These are phyloP conservation scores for Fusarium domesticum DNA, from an alignment of 2,329 filamentous ascomycete genomes.

Conservation along the genomic window DNA sequence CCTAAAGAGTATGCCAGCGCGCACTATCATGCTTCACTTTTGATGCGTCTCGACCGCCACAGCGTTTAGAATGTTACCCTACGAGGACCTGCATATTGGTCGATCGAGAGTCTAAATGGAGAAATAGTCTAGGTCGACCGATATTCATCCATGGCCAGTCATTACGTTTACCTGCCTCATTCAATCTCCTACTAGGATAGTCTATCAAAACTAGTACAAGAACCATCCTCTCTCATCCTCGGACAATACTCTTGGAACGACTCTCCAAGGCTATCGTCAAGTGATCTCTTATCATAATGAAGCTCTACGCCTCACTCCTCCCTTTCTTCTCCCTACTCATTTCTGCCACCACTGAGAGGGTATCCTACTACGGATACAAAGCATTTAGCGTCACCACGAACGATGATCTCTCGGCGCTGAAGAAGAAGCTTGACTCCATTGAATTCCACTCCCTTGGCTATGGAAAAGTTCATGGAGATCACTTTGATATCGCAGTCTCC, in stretches of 20 bases:
- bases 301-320: neutral
- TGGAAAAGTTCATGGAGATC: constrained; percentile 14
- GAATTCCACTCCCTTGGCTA: constrained; percentile 20
- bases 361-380: constrained; percentile 27
- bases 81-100: neutral
- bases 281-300: constrained; percentile 2
- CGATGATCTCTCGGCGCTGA: constrained; percentile 15
- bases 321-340: neutral
- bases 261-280: neutral
- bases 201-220: neutral
- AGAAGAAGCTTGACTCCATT: constrained; percentile 20
- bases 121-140: neutral
- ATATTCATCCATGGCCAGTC: neutral
- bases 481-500: constrained; percentile 27
- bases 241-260: neutral
- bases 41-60: neutral
- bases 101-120: neutral
- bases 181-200: neutral
- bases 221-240: neutral
- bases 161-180: neutral
- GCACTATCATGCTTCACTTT: neutral
- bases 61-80: neutral
- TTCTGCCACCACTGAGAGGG: constrained; percentile 1
- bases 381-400: constrained; percentile 20
- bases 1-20: neutral